phyloP scores from a whole-genome alignment of 148 eudicot genomes.

The Rhododendron simsii region DNA sequence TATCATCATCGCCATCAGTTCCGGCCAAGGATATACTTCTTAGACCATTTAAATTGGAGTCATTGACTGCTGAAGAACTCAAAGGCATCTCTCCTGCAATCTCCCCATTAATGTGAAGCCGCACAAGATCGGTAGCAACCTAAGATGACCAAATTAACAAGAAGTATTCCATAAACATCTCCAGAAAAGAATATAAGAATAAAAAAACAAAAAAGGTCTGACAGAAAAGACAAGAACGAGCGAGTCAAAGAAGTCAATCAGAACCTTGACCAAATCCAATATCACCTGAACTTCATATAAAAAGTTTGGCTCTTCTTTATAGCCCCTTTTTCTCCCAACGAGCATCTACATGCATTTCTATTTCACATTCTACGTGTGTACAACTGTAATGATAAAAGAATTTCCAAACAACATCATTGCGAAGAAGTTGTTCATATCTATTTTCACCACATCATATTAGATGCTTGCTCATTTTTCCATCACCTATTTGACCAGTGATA shows the following conservation, averaged over 20 bases:
- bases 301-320: background rate
- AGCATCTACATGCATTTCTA: background rate
- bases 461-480: background rate
- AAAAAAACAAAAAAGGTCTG: background rate
- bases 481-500: background rate
- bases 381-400: background rate
- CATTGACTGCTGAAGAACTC: conserved; percentile 21
- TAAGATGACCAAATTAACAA: conserved; percentile 19
- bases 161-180: background rate
- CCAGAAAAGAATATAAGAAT: background rate
- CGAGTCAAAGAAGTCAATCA: background rate
- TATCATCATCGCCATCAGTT: conserved; percentile 27
- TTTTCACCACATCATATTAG: background rate
- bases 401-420: background rate
- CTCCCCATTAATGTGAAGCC: conserved; percentile 60
- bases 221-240: background rate
- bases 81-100: conserved; percentile 49
- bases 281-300: background rate
- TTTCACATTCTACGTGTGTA: background rate
- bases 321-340: background rate
- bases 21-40: conserved; percentile 29
- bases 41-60: conserved; percentile 19
- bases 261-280: background rate
- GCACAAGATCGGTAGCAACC: conserved; percentile 42
- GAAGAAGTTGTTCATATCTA: background rate